phyloP scores from a whole-genome alignment of 139 green algal species.

The Monoraphidium neglectum region DNA sequence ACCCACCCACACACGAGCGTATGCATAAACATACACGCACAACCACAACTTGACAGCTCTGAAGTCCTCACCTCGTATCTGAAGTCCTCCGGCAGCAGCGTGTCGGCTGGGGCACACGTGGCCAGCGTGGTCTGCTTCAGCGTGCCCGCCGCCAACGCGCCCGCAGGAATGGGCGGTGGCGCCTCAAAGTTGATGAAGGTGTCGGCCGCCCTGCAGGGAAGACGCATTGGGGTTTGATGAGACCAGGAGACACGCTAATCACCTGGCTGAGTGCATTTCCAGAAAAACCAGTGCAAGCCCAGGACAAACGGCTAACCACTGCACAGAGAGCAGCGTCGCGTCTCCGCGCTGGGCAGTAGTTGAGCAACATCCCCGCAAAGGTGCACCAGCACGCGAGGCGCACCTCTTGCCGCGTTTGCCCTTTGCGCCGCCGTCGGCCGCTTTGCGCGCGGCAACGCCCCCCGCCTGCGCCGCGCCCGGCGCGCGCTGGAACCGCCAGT shows the following conservation, averaged over 20 bases:
- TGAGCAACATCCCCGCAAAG: no score
- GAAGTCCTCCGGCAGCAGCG: constrained; percentile 73
- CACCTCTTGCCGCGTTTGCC: not conserved
- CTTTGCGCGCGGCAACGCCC: not conserved
- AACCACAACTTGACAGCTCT: no score
- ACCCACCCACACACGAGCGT: no score
- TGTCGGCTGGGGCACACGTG: constrained; percentile 1
- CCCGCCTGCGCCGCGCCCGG: constrained; percentile 1
- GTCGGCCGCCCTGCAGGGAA: constrained; percentile 3
- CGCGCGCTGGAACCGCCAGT: constrained; percentile 56
- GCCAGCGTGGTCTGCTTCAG: constrained; percentile 19
- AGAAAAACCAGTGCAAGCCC: no score
- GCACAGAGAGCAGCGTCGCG: no score
- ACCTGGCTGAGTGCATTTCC: no score
- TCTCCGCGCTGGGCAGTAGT: no score
- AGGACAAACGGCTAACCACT: no score
- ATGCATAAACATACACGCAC: no score
- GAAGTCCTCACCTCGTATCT: constrained; percentile 74
- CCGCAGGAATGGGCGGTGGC: constrained; percentile 40
- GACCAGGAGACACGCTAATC: no score
- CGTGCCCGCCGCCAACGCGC: constrained; percentile 43
- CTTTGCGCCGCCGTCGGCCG: not conserved
- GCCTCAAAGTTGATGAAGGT: constrained; percentile 69
- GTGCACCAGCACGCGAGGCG: no score
- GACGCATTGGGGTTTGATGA: no score